Base-by-base conservation (phyloP, 306 rosid genomes). In the Begonia peltatifolia region DNA sequence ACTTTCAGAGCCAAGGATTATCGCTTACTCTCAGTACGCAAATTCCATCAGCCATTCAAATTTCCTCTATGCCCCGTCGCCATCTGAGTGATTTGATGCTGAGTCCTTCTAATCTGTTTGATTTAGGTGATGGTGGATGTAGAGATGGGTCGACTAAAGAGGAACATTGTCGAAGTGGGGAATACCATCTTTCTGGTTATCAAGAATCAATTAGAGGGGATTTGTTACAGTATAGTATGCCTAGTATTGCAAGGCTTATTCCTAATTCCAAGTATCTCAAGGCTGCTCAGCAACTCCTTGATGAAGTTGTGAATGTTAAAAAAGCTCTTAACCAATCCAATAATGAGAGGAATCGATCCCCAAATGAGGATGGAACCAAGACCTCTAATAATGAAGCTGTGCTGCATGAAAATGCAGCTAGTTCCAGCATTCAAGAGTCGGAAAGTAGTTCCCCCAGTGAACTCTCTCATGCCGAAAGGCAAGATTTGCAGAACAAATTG, bases 21-120 rank as follows among this genome's bases (percentile, higher is more conserved):
- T 81, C 87, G 64, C 87, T 84, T 50, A 78, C 82, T 68, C 87
- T 84, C 11, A 69, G 88, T 55, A 77, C 85, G 25, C 81, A 75
- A 57, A 77, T 77, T 9, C 66, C 79, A 47, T 60, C 86, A 25
- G 81, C 67, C 68, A 71, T 77, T 47, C 82, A 74, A 62, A 68
- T 84, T 64, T 68, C 84, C 59, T 69, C 75, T 14, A 60, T 80
- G 52, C 64, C 73, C 36, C 74, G 66, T 60, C 67, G 69, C 25
- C 68, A 69, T 71, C 74, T 75, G 10, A 74, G 61, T 59, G 57
- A 75, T 18, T 75, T 81, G 9, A 68, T 80, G 54, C 52, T 66
- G 68, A 78, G 86, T 56, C 65, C 77, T 2, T 30, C 2, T 14
- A 80, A 77, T 73, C 69, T 80, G n/a, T 65, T 77, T 11, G 42